Base-by-base conservation (phyloP, 176 grass and related monocot species). In the Oryza australiensis region DNA sequence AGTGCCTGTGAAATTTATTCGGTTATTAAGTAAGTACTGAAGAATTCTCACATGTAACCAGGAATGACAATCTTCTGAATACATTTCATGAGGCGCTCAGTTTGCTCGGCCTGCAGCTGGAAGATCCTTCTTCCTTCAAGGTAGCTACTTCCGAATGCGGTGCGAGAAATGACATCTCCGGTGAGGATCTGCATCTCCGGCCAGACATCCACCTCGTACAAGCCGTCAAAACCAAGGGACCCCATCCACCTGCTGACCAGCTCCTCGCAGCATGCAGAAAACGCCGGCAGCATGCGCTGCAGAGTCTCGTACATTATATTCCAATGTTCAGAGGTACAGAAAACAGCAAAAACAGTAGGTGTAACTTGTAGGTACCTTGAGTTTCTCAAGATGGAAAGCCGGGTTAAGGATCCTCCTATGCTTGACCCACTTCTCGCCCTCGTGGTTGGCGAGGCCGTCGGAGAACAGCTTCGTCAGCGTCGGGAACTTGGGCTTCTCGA, bases 121-220 rank as follows among this genome's bases (percentile, higher is more conserved):
- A 92, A 89, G 75, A 92, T 86, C 37, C 75, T 84, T 77, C 83
- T 78, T 41, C 86, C 90, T 82, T 92, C 83, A 18, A 86, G 48
- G 37, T 72, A 83, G 72, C 48, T 89, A 73, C 90, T 83, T 46
- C 90, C 80, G 62, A 92, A 92, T 66, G 90, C 86, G 7, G 86
- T 82, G 26, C 82, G 77, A 23, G 90, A 92, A 73, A 92, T 92
- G 40, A 86, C 90, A 29, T 92, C 90, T 82, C 83, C 88, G 5
- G 88, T 90, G 12, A 93, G 86, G 33, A 62, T 93, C 65, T 90
- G 85, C n/a, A 93, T 60, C 60, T 93, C 85, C 4, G 78, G 84
- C 82, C 85, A 86, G 40, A 90, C 55, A 75, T 93, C 85, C 40
- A 85, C 26, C 66, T 93, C 88, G 48, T 51, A 80, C 28, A 73